Base-by-base conservation (phyloP, 148 eudicot species). In the Silene latifolia region DNA sequence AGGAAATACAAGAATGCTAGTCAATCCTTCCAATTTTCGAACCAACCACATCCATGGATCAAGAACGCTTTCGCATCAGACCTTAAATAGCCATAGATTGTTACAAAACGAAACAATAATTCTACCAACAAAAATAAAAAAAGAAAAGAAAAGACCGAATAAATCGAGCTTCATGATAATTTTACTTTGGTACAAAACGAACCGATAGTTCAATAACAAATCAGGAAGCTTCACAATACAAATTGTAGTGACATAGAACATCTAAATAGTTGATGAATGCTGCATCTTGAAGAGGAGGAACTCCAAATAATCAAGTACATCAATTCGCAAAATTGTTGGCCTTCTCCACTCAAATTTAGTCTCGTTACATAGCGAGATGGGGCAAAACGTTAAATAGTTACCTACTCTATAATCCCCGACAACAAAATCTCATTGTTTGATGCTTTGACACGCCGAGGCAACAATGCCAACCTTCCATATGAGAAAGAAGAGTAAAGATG, bases 401-500 rank as follows among this genome's bases (percentile, higher is more conserved):
- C 14, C 29, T 67, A 57, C 58, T 78, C 81, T 25, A 27, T 69
- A 20, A 35, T 25, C 27, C 39, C 71, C 19, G 14, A 35, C 4
- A 54, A 54, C 78, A 70, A 62, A 39, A 29, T 63, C 63, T 63
- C 57, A 9, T 35, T 35, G 42, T 35, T 35, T 35, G 42, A 35
- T 4, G 20, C 74, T 44, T 3, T 24, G 74, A 19, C 63, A 69
- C 59, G 21, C 21, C 20, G 11, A 39, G 68, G 74, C 25, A 54
- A 53, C 64, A 62, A 53, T 69, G 78, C 46, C 71, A 63, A 15
- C 62, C 19, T 24, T 62, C 67, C 47, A 8, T 35, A 51, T 13
- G 10, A 35, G 53, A 20, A 61, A 69, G 58, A 65, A 64, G 56
- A 44, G 66, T 54, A 21, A 35, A 20, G 21, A 24, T 23, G 51